Base-by-base conservation (phyloP, 306 rosid species). In the Benincasa hispida region DNA sequence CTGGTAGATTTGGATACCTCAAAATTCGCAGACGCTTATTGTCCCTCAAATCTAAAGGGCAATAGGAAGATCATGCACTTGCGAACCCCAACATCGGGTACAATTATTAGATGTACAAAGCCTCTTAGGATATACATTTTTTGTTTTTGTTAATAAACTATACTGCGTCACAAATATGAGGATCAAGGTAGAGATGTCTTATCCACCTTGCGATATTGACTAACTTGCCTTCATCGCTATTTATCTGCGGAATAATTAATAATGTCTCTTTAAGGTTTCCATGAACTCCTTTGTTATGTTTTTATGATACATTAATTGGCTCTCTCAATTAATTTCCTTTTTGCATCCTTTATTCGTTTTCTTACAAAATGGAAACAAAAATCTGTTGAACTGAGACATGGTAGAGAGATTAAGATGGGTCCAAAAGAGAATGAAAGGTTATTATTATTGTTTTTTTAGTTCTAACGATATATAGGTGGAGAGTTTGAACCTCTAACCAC, bases 1-100 rank as follows among this genome's bases (percentile, higher is more conserved):
- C 98, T 4, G 94, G 91, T 13, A 92, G 84, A 81, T 92, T 94
- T 58, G 99, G 99, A 18, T 74, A 88, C 79, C 87, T 92, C 45
- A 92, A 81, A 84, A 68, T 94, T 78, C 87, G 87, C 42, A 88
- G 88, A 3, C 88, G 87, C 30, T 8, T 17, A 61, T 61, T 39
- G 4, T 62, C 70, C 28, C 35, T 6, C 4, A 17, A 45, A 25
- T 5, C 76, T 3, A 70, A 24, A 68, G n/a, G 13, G 35, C 55
- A 42, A 42, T 42, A 68, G n/a, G 11, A 41, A 45, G 19, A 69
- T 69, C 75, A 18, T 18, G 6, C 47, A 7, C 12, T 30, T 62
- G 15, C 15, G 0, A 15, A 56, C 19, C 51, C 51, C 54, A 48
- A 48, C 1, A 13, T 48, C 17, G 51, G 18, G 47, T 66, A 37